Base-by-base conservation (phyloP, 2,329 filamentous ascomycete genomes). In the Colletotrichum cuscutae region DNA sequence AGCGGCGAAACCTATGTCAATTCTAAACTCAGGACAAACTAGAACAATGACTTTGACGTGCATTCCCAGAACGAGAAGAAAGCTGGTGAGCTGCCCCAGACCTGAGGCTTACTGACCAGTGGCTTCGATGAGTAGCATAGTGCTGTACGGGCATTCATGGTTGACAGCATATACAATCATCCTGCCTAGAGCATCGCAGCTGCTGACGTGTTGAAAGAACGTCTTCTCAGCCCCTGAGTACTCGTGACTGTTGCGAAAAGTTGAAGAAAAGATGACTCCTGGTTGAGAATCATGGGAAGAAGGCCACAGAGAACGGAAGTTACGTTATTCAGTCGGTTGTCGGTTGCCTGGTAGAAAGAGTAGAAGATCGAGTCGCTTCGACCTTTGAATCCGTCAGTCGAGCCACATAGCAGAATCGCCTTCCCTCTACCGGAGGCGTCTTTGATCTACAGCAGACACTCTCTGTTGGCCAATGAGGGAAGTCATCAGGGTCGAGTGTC, bases 301-400 rank as follows among this genome's bases (percentile, higher is more conserved):
- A 89, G 77, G 0, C 86, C 84, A 1, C 83, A 81, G 4, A 88
- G 74, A 0, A 87, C 81, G 1, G 84, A 78, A 0, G 76, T 79
- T 0, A 82, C 81, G 66, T 76, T 84, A 73, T 84, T 86, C 26
- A 85, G 56, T 2, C 75, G 70, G 5, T 72, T 26, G 66, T 86
- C 76, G 9, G 81, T 82, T 15, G 79, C 78, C 75, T 88, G 80
- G 76, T 82, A 88, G 77, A 87, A 84, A 76, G 85, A 85, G 72
- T 78, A 84, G 5, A 49, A 49, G 42, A 19, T 19, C 42, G 42
- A 49, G 42, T 49, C 42, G 8, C 42, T 49, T 49, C 7, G 28
- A 30, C 28, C 28, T 30, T 30, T 5, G 28, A 30, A 30, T 8
- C 5, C 28, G 28, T 30, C 28, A 9, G 28, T 30, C 5, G 2